Evolutionary conservation across 2,329 filamentous ascomycete genomes (phyloP), one percentile per base, ranked within the genome.

Genomic region (Fusarium circinatum): DNA sequence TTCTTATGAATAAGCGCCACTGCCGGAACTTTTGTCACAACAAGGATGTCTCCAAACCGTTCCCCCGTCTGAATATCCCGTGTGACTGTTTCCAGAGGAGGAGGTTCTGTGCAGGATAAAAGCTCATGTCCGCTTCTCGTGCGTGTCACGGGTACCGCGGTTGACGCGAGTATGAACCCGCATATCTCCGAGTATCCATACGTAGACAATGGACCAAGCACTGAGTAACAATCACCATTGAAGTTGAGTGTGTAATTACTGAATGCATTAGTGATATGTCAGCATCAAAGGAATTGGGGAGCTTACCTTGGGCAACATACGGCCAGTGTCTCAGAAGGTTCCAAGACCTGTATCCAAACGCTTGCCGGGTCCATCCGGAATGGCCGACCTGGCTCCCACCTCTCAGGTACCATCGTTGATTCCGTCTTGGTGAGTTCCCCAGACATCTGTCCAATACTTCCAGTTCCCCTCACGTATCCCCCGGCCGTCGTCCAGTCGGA

Each of bases 261-360:
- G 10, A 22, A 18, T 24, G 8, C 10, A 20, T 71, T 20, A 71
- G 47, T 28, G 36, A 15, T 1, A 11, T 7, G 7, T 14, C 8
- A 12, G 20, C 10, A 5, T 17, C 15, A 14, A 14, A 17, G 8
- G 8, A 7, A 22, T 22, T 30, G 20, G 5, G 20, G 6, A n/a
- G 18, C 24, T 30, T 68, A 74, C 77, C 66, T 77, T 24, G 75
- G 76, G 24, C 76, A 78, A 41, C 75, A 78, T 51, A 69, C 73
- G 6, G 61, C 67, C 6, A 76, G n/a, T 32, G 75, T 74, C 63
- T 77, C 77, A 6, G 63, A 66, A 32, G 41, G 22, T 18, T 42
- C 42, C 18, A 74, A 51, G 3, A 72, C 57, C 8, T 65, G 14
- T 6, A 52, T 24, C 62, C 49, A 52, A 10, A 52, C 30, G 24